Conservation (phyloP, 768 basidiomycete genomes). For the Panaeolus papilionaceus region DNA sequence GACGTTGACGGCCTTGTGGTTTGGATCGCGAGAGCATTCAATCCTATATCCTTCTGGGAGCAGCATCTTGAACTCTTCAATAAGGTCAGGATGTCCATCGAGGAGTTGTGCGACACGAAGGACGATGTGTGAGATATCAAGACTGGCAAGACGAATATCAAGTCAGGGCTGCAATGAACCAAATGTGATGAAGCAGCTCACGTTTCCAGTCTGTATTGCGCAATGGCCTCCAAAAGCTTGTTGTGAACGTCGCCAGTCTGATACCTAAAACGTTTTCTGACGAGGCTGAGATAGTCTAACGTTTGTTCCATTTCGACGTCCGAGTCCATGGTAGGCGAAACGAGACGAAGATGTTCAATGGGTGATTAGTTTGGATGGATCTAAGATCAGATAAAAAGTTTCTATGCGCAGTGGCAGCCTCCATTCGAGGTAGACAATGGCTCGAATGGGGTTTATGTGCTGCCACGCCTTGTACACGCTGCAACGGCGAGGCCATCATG, state of each 20-base stretch:
- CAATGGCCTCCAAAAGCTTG: constrained; percentile 1
- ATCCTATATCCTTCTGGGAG: constrained; percentile 10
- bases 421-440: constrained; percentile 11
- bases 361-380: constrained; percentile 13
- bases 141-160: background rate
- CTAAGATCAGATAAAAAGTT: constrained; percentile 11
- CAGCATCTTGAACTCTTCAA: constrained; percentile 11
- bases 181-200: background rate
- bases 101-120: constrained; percentile 10
- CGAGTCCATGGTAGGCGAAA: constrained; percentile 14
- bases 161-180: constrained; percentile 2
- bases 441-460: constrained; percentile 14
- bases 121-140: constrained; percentile 12
- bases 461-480: constrained; percentile 14
- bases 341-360: constrained; percentile 9
- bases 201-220: constrained; percentile 8
- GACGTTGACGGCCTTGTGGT: constrained; percentile 1
- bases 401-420: constrained; percentile 1
- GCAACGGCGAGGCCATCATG: constrained; percentile 12
- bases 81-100: constrained; percentile 13
- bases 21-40: constrained; percentile 1
- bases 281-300: constrained; percentile 14
- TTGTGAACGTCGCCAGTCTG: constrained; percentile 4
- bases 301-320: constrained; percentile 12
- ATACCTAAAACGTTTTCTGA: constrained; percentile 10